Percentiles rank a stretch among this genome's conserved stretches.
Evolutionary conservation across 179 eudicot species (phyloP).

Genomic region (Gypsophila paniculata): DNA sequence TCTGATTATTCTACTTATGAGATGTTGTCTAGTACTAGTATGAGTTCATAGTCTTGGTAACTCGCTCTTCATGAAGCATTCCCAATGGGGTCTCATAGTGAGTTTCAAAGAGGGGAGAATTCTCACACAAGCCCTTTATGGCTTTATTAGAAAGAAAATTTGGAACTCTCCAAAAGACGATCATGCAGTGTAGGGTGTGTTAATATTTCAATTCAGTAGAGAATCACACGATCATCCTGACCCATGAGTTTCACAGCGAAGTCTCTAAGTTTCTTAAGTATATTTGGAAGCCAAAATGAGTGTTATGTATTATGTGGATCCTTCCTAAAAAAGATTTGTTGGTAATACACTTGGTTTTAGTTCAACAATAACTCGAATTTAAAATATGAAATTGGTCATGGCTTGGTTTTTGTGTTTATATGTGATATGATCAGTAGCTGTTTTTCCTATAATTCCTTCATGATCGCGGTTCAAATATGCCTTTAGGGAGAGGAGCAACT

Average conservation of each 20-base stretch:
- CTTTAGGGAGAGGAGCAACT: slow-evolving; percentile 44
- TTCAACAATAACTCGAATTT: neutral
- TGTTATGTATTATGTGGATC: too few relatives aligned
- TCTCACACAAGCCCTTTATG: neutral
- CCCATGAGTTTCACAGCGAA: too few relatives aligned
- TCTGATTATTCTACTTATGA: too few relatives aligned
- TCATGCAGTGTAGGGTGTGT: neutral
- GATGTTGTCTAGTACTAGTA: neutral
- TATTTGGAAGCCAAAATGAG: too few relatives aligned
- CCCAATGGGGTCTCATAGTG: neutral
- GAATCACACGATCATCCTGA: too few relatives aligned
- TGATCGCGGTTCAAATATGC: neutral
- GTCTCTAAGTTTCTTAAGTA: too few relatives aligned
- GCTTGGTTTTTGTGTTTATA: neutral
- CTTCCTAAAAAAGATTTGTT: neutral
- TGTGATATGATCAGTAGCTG: too few relatives aligned
- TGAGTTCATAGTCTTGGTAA: neutral
- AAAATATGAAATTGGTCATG: neutral
- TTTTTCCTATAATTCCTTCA: neutral
- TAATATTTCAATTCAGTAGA: too few relatives aligned
- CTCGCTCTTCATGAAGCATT: neutral
- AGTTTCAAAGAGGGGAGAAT: neutral
- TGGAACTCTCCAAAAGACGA: neutral
- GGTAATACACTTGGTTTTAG: neutral
- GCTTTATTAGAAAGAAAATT: too few relatives aligned